These are phyloP conservation scores for Kodamaea leandrae DNA, from an alignment of 805 yeast genomes.

Conservation along the genomic window DNA sequence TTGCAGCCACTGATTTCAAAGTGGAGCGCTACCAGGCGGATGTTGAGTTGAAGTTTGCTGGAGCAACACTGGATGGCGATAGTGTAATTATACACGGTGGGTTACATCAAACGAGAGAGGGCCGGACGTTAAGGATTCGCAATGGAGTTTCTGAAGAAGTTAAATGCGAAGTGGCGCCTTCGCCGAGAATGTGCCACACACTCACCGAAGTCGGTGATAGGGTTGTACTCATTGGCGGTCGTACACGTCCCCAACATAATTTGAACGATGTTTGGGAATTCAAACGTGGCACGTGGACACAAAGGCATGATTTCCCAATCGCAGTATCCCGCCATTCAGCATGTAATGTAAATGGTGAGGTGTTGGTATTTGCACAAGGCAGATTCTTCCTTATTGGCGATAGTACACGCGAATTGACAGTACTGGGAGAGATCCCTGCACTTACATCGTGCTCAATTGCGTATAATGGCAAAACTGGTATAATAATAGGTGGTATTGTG, in stretches of 20 bases:
- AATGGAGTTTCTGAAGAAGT: not conserved
- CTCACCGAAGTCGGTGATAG: slow-evolving; percentile 32
- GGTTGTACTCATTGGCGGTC: slow-evolving; percentile 57
- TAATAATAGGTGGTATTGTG: slow-evolving; percentile 49
- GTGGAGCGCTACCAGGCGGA: slow-evolving; percentile 1
- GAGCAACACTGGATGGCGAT: slow-evolving; percentile 23
- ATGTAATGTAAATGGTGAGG: slow-evolving; percentile 22
- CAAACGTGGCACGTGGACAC: slow-evolving; percentile 37
- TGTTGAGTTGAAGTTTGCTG: slow-evolving; percentile 43
- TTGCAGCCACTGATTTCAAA: not conserved
- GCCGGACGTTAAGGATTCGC: slow-evolving; percentile 4
- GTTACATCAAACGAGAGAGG: slow-evolving; percentile 29
- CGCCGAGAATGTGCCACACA: slow-evolving; percentile 60
- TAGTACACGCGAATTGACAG: slow-evolving; percentile 16
- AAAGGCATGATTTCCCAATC: slow-evolving; percentile 36
- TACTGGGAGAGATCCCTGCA: slow-evolving; percentile 22
- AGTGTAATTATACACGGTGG: slow-evolving; percentile 41
- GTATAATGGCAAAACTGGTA: slow-evolving; percentile 35
- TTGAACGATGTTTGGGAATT: slow-evolving; percentile 32
- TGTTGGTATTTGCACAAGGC: slow-evolving; percentile 46
- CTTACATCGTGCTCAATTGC: slow-evolving; percentile 37
- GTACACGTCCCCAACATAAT: slow-evolving; percentile 54
- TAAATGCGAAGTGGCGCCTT: slow-evolving; percentile 17
- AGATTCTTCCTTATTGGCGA: slow-evolving; percentile 28
- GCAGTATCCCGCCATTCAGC: slow-evolving; percentile 53